Base-by-base conservation (phyloP, 768 basidiomycete genomes). In the Boletus eberwhitei region DNA sequence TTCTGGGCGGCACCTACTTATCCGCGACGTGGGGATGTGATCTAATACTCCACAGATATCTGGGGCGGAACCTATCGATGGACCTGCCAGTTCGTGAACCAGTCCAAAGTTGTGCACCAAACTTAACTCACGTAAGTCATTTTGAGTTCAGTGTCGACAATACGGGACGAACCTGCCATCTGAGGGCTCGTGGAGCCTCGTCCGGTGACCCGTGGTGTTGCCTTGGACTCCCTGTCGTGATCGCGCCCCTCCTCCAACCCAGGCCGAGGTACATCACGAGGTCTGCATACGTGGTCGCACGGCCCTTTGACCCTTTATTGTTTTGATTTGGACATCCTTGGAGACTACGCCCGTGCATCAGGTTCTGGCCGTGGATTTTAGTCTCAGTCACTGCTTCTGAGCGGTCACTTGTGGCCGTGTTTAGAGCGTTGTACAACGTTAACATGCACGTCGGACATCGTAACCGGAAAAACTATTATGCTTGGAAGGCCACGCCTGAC, bases 11-110 rank as follows among this genome's bases (percentile, higher is more conserved):
- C 46, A 53, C 55, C 58, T 60, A 49, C 58, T 45, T 57, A 63
- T 63, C 58, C 49, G 65, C 64, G 63, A 55, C 37, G 52, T 56
- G 64, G 55, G 60, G 54, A 44, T 52, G 36, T 40, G 48, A 63
- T 53, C 47, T 41, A 34, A 57, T 57, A 48, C 50, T 50, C 58
- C 47, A 48, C 50, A 57, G 38, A 42, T 47, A 13, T 50, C 49
- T 51, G 45, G 43, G 26, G 52, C 36, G 40, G 46, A 49, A 19
- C 53, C 13, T 29, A 58, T 54, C 53, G 50, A 55, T 54, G 48
- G 42, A 40, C 46, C 19, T 53, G n/a, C 26, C 54, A 36, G 42
- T 40, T 54, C 36, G 34, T 43, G 52, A 62, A 52, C 63, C 29
- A 19, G 63, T 52, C 54, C 53, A 47, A 36, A 42, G 19, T 35